Conservation (phyloP, 805 yeast genomes). For the Tetrapisispora fleetii region DNA sequence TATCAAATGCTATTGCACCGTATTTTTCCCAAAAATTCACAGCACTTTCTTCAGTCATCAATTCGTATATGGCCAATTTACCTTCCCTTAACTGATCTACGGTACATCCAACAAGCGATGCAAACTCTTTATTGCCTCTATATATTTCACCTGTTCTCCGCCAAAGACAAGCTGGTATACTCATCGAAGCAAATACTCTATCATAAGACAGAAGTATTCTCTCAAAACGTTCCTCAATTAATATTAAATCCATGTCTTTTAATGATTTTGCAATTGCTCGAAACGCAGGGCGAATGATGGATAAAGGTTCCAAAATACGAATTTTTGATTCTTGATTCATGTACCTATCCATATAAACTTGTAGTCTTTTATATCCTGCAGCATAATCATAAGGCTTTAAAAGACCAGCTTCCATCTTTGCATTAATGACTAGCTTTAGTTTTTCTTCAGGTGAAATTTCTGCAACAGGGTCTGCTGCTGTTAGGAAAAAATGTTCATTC, state of each 20-base stretch:
- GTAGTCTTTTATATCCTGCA: conserved; percentile 82
- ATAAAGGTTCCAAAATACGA: conserved; percentile 74
- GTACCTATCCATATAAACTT: conserved; percentile 83
- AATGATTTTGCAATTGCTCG: conserved; percentile 84
- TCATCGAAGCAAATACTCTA: conserved; percentile 93
- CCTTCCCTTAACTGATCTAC: conserved; percentile 92
- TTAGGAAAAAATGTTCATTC: conserved; percentile 82
- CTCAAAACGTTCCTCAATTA: conserved; percentile 91
- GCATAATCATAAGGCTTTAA: conserved; percentile 90
- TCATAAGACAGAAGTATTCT: conserved; percentile 89
- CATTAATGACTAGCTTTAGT: conserved; percentile 84
- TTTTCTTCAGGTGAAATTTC: conserved; percentile 92
- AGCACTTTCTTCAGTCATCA: conserved; percentile 92
- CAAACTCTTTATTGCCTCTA: conserved; percentile 92
- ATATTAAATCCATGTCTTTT: conserved; percentile 80
- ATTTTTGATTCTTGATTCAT: conserved; percentile 80
- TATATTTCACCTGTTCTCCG: conserved; percentile 94
- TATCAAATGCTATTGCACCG: conserved; percentile 92
- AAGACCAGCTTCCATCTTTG: conserved; percentile 87
- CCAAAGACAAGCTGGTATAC: conserved; percentile 96
- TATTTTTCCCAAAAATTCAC: conserved; percentile 97
- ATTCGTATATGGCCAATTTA: conserved; percentile 79
- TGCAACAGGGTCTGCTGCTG: conserved; percentile 95
- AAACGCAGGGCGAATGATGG: conserved; percentile 84
- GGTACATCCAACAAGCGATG: conserved; percentile 78